These are phyloP conservation scores for Conoideocrella luteorostrata DNA, from an alignment of 2,329 filamentous ascomycete genomes.

Conservation along the genomic window DNA sequence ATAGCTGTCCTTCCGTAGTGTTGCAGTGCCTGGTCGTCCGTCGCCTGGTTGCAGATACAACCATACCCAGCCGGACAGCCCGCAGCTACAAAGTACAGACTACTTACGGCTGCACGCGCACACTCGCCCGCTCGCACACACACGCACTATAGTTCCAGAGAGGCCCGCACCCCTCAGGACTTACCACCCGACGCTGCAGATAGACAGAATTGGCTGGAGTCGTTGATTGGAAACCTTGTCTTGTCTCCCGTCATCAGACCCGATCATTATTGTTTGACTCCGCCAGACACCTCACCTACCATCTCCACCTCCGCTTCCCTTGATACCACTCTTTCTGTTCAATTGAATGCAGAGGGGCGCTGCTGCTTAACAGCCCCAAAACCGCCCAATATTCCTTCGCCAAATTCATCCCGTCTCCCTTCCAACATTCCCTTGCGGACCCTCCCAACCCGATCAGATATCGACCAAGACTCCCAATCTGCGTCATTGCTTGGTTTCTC, in stretches of 20 bases:
- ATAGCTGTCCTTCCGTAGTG: no score
- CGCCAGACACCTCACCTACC: slow-evolving; percentile 16
- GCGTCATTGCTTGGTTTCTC: slow-evolving; percentile 27
- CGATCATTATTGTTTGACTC: slow-evolving; percentile 20
- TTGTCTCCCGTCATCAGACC: slow-evolving; percentile 22
- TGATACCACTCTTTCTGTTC: slow-evolving; percentile 27
- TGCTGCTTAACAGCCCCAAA: slow-evolving; percentile 71
- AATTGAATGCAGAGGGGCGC: slow-evolving; percentile 53
- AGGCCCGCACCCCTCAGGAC: not conserved
- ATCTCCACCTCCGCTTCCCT: slow-evolving; percentile 17
- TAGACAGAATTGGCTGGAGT: slow-evolving; percentile 7
- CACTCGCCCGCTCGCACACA: no score
- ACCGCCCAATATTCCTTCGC: slow-evolving; percentile 79
- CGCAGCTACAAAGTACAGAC: no score
- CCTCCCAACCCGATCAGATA: slow-evolving; percentile 41
- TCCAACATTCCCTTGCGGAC: slow-evolving; percentile 86
- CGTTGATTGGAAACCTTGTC: slow-evolving; percentile 13
- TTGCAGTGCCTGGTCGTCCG: no score
- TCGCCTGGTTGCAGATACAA: not conserved
- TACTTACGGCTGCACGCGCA: no score
- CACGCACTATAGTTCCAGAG: no score
- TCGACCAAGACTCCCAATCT: slow-evolving; percentile 34
- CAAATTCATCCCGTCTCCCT: slow-evolving; percentile 60
- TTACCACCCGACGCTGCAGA: slow-evolving; percentile 7
- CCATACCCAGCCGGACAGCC: not conserved